A percentile compares a stretch with the other conserved stretches of the same genome.
Conservation (phyloP, 352 stramenopile species). For the Phytophthora syringae region DNA sequence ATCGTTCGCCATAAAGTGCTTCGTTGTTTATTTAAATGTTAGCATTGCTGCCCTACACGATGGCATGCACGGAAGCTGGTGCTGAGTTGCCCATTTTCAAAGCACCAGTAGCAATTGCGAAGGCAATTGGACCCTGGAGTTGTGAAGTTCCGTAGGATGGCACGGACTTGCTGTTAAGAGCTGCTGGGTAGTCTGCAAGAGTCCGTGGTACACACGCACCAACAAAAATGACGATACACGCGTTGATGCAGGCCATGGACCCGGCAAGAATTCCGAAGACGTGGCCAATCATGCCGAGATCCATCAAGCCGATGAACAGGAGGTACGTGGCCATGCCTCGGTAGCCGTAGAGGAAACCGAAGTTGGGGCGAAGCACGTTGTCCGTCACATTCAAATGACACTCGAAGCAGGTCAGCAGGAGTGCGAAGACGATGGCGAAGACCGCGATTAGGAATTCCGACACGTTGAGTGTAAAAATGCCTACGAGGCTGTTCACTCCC, state of each 20-base stretch:
- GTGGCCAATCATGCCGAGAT: slow-evolving; percentile 57
- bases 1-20: not conserved
- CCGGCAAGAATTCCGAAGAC: slow-evolving; percentile 48
- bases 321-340: slow-evolving; percentile 56
- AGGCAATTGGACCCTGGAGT: slow-evolving; percentile 32
- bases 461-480: slow-evolving; percentile 49
- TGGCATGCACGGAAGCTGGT: slow-evolving; percentile 25
- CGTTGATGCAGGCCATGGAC: slow-evolving; percentile 42
- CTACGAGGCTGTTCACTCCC: slow-evolving; percentile 48
- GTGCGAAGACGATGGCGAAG: slow-evolving; percentile 56
- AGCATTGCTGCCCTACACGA: slow-evolving; percentile 14
- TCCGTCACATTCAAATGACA: slow-evolving; percentile 56
- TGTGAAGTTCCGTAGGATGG: slow-evolving; percentile 36
- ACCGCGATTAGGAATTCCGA: slow-evolving; percentile 52
- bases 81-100: slow-evolving; percentile 23
- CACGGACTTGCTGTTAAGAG: slow-evolving; percentile 23
- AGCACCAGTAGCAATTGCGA: slow-evolving; percentile 29
- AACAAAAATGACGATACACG: slow-evolving; percentile 47
- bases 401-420: slow-evolving; percentile 60
- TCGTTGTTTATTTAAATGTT: not conserved
- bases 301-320: slow-evolving; percentile 66
- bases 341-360: slow-evolving; percentile 69
- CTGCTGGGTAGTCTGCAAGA: slow-evolving; percentile 21
- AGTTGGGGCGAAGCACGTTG: slow-evolving; percentile 56
- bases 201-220: slow-evolving; percentile 32